Conservation (phyloP, 129 eudicot species). For the Heracleum sosnowskyi region DNA sequence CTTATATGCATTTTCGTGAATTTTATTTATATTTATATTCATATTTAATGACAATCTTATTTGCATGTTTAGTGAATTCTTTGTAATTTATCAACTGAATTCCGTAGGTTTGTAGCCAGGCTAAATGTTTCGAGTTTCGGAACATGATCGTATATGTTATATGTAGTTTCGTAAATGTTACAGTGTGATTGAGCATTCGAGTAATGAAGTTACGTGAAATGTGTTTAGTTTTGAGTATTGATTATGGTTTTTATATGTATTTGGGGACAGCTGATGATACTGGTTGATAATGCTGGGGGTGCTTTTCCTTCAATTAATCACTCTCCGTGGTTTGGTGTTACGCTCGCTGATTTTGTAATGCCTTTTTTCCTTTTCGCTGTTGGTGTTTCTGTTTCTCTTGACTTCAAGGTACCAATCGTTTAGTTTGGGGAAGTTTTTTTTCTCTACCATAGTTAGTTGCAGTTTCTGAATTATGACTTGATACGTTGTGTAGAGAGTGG, state of each 20-base stretch:
- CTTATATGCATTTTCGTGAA: too few species aligned
- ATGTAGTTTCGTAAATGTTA: too few species aligned
- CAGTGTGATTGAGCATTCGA: too few species aligned
- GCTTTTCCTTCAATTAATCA: conserved; percentile 85
- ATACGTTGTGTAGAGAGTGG: conserved; percentile 49
- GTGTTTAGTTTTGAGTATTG: not conserved
- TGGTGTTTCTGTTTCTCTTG: conserved; percentile 71
- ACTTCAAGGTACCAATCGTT: conserved; percentile 45
- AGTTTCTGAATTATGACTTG: not conserved
- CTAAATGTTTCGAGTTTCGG: too few species aligned
- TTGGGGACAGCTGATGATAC: conserved; percentile 75
- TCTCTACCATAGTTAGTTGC: not conserved
- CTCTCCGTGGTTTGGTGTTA: conserved; percentile 91
- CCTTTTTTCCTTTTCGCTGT: conserved; percentile 84
- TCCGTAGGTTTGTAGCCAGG: too few species aligned
- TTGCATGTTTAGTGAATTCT: too few species aligned
- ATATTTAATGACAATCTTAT: too few species aligned
- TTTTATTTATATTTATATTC: too few species aligned
- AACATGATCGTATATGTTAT: too few species aligned
- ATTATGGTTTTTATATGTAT: not conserved
- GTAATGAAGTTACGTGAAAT: too few species aligned
- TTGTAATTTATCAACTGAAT: too few species aligned
- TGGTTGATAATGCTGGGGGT: conserved; percentile 91
- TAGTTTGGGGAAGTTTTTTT: not conserved
- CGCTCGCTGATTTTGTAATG: conserved; percentile 93